phyloP scores from a whole-genome alignment of 1,284 basidiomycete genomes.

The Hemileccinum hortonii region DNA sequence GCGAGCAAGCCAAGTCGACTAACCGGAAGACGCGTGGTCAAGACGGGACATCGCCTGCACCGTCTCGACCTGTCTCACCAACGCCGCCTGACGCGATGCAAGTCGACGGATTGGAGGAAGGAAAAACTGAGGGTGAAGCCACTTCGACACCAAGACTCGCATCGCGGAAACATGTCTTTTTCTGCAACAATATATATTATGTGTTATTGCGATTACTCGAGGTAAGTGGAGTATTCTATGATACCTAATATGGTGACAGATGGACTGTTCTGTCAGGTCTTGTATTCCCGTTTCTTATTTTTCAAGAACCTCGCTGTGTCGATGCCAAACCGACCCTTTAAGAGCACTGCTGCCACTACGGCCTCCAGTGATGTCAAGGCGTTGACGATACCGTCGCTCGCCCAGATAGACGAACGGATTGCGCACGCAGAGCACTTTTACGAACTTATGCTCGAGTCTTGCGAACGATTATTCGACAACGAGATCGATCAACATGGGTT shows the following conservation, averaged over 20 bases:
- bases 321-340: constrained; percentile 37
- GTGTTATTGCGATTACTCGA: constrained; percentile 81
- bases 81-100: constrained; percentile 46
- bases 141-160: constrained; percentile 21
- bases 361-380: constrained; percentile 38
- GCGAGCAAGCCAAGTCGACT: constrained; percentile 72
- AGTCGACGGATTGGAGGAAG: constrained; percentile 31
- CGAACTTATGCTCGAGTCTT: constrained; percentile 79
- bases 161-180: constrained; percentile 66
- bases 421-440: constrained; percentile 66
- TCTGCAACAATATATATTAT: constrained; percentile 89
- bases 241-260: constrained; percentile 1
- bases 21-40: constrained; percentile 58
- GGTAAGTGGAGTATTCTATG: constrained; percentile 45
- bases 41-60: constrained; percentile 35
- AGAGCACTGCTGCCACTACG: constrained; percentile 27
- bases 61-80: constrained; percentile 50
- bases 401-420: constrained; percentile 24
- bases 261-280: constrained; percentile 48
- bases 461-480: constrained; percentile 89
- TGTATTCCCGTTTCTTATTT: constrained; percentile 81
- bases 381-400: constrained; percentile 13
- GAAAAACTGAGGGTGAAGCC: constrained; percentile 26
- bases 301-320: constrained; percentile 75
- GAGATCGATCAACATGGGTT: constrained; percentile 85